Conservation (phyloP, 2,329 filamentous ascomycete species). For the Paraconiothyrium sp. region DNA sequence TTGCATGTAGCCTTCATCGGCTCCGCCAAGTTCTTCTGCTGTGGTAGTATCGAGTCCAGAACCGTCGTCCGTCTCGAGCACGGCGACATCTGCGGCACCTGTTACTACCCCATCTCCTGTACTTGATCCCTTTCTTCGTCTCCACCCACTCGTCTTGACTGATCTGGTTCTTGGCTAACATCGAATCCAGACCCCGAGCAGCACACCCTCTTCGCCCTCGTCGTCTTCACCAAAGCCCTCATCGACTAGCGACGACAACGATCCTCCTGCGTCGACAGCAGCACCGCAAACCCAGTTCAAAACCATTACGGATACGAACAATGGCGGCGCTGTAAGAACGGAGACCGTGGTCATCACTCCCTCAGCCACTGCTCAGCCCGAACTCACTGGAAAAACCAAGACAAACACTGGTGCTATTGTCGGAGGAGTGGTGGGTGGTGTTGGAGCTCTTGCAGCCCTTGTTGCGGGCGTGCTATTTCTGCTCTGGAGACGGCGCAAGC, state of each 20-base stretch:
- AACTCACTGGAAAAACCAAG: constrained; percentile 18
- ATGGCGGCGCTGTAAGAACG: constrained; percentile 55
- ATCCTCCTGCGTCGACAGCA: constrained; percentile 12
- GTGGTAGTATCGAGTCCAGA: constrained; percentile 31
- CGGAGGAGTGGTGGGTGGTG: constrained; percentile 56
- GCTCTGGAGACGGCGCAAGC: constrained; percentile 48
- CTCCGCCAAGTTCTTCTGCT: constrained; percentile 41
- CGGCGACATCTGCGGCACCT: constrained; percentile 35
- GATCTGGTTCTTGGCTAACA: constrained; percentile 22
- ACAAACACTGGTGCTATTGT: constrained; percentile 56
- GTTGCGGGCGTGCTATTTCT: constrained; percentile 51
- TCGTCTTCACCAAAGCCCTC: constrained; percentile 19
- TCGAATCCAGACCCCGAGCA: neutral
- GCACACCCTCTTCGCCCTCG: constrained; percentile 28
- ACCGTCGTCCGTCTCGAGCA: constrained; percentile 38
- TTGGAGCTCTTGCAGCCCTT: constrained; percentile 50
- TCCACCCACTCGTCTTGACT: neutral
- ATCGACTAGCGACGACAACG: constrained; percentile 17
- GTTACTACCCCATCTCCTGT: constrained; percentile 29
- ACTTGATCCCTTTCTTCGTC: constrained; percentile 25
- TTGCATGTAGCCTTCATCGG: constrained; percentile 43
- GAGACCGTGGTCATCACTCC: constrained; percentile 55
- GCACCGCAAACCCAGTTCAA: constrained; percentile 30
- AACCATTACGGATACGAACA: constrained; percentile 54
- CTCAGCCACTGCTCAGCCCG: constrained; percentile 23